Conservation (phyloP, 768 basidiomycete species). For the Wakefieldia striispora region DNA sequence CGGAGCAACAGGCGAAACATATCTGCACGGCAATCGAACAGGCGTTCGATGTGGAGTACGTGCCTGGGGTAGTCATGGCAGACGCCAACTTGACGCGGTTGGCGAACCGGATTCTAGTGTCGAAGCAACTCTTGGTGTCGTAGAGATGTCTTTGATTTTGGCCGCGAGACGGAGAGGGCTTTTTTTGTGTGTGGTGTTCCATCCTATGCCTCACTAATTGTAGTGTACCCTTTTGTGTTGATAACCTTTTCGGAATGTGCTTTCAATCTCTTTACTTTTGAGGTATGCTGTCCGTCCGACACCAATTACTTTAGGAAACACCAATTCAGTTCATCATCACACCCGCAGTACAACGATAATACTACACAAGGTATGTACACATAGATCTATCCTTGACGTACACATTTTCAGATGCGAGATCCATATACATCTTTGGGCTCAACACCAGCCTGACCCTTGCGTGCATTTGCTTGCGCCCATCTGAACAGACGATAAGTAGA, state of each 20-base stretch:
- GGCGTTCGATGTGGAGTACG: conserved; percentile 86
- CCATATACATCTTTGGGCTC: conserved; percentile 78
- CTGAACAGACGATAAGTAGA: conserved; percentile 34
- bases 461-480: conserved; percentile 86
- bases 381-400: background rate
- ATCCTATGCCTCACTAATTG: no score
- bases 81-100: conserved; percentile 90
- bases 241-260: no score
- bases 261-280: no score
- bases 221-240: no score
- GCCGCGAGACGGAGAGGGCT: no score
- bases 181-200: no score
- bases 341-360: no score
- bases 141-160: background rate
- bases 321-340: no score
- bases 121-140: conserved; percentile 54
- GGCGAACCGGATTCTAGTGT: conserved; percentile 78
- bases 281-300: no score
- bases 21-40: conserved; percentile 79
- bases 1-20: conserved; percentile 82
- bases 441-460: conserved; percentile 81
- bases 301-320: no score
- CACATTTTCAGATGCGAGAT: conserved; percentile 42
- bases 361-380: conserved; percentile 1
- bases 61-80: conserved; percentile 86